A percentile compares a stretch with the other conserved stretches of the same genome.
phyloP scores from a whole-genome alignment of 768 basidiomycete genomes.

The Pleurotus platypus region DNA sequence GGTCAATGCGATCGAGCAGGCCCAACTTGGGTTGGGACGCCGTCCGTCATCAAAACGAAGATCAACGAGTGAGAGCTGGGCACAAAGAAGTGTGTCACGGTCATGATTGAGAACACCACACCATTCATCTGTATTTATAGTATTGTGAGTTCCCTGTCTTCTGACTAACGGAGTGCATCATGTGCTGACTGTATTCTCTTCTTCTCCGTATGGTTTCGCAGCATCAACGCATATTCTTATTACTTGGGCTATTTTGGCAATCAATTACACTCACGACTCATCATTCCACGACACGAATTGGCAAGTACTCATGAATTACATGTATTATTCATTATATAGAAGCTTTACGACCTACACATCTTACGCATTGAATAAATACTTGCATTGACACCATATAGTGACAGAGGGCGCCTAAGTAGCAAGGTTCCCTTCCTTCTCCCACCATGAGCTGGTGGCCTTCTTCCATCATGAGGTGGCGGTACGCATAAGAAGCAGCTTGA shows the following conservation, averaged over 20 bases:
- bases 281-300: neutral
- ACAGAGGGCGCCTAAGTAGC: too few relatives aligned
- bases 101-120: neutral
- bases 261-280: neutral
- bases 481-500: too few relatives aligned
- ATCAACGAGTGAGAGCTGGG: constrained; percentile 1
- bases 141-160: neutral
- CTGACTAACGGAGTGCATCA: neutral
- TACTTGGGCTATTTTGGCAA: neutral
- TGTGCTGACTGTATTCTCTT: too few relatives aligned
- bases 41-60: neutral
- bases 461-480: too few relatives aligned
- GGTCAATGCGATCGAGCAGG: neutral
- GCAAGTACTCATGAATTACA: neutral
- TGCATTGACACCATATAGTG: too few relatives aligned
- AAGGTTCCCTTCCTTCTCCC: too few relatives aligned
- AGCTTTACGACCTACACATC: too few relatives aligned
- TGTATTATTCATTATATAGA: neutral
- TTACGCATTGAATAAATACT: too few relatives aligned
- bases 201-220: neutral
- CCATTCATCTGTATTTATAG: constrained; percentile 1
- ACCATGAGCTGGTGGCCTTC: too few relatives aligned
- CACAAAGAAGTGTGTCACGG: neutral
- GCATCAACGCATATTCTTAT: neutral
- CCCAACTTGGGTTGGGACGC: neutral